Percentiles rank a stretch among this genome's conserved stretches.
Evolutionary conservation across 306 rosid species (phyloP).

Genomic region (Bauhinia variegata): DNA sequence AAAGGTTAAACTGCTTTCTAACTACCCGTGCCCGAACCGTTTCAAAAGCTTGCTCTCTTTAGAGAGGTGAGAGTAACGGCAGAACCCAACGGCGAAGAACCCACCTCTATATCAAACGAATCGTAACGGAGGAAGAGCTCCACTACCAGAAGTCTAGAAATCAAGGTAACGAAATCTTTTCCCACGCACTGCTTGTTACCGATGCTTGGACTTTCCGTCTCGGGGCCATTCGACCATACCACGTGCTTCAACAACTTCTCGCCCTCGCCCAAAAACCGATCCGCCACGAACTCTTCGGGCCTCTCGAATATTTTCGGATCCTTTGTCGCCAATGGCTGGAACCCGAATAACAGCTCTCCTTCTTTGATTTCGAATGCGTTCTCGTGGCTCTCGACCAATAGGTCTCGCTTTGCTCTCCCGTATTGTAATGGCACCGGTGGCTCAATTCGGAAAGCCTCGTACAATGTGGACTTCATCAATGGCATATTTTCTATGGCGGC

Average conservation of each 20-base stretch:
- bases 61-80: constrained; percentile 72
- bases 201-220: constrained; percentile 57
- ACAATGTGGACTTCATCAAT: constrained; percentile 78
- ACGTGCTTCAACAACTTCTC: constrained; percentile 75
- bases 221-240: constrained; percentile 92
- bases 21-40: no score
- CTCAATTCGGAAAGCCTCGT: constrained; percentile 76
- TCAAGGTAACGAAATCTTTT: constrained; percentile 65
- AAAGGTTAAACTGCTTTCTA: no score
- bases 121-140: constrained; percentile 81
- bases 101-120: constrained; percentile 62
- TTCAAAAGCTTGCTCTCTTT: constrained; percentile 57
- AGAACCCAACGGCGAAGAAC: constrained; percentile 51
- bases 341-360: constrained; percentile 85
- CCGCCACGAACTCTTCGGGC: constrained; percentile 68
- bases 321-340: constrained; percentile 86
- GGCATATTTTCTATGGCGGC: constrained; percentile 76
- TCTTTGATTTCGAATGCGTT: constrained; percentile 65
- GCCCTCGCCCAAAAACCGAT: constrained; percentile 81
- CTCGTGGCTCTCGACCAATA: constrained; percentile 80
- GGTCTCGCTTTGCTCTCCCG: constrained; percentile 72
- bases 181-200: constrained; percentile 87
- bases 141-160: constrained; percentile 67
- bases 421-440: constrained; percentile 83
- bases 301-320: constrained; percentile 73